Evolutionary conservation across 2,329 filamentous ascomycete genomes (phyloP).

Genomic region (Catunica adiposa): DNA sequence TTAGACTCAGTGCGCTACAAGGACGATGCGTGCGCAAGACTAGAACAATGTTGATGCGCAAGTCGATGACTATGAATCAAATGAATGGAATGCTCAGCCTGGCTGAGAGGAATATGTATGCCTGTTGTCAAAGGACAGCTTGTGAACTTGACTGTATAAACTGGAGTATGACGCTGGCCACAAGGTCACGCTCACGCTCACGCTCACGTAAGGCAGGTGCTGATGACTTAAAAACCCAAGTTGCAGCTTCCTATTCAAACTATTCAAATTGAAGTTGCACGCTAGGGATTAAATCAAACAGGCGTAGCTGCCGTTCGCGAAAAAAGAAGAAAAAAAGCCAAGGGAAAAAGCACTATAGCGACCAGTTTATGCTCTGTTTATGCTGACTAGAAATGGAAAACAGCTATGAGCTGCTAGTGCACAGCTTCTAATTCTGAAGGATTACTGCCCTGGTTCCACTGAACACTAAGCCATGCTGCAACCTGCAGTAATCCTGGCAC

Average conservation of each 20-base stretch:
- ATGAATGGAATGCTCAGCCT: too few species aligned
- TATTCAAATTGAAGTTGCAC: conserved; percentile 1
- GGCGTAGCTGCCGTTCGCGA: not conserved
- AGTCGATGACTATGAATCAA: too few species aligned
- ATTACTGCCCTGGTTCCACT: not conserved
- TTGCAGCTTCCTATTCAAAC: not conserved
- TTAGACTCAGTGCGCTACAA: not conserved
- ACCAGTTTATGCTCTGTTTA: too few species aligned
- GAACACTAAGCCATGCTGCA: not conserved
- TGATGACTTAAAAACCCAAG: not conserved
- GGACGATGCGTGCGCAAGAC: too few species aligned
- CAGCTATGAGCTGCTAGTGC: too few species aligned
- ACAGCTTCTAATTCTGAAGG: not conserved
- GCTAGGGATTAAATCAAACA: not conserved
- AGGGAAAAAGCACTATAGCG: too few species aligned
- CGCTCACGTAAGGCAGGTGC: not conserved
- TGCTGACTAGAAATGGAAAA: too few species aligned
- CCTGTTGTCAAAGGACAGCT: too few species aligned
- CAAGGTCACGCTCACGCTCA: not conserved
- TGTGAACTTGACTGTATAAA: too few species aligned
- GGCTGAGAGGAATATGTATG: too few species aligned
- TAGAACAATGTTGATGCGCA: not conserved
- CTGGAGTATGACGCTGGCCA: not conserved
- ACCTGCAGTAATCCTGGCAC: not conserved
- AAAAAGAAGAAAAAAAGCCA: conserved; percentile 1